These are phyloP conservation scores for Aquilaria sinensis DNA, from an alignment of 345 rosid genomes.

Conservation along the genomic window DNA sequence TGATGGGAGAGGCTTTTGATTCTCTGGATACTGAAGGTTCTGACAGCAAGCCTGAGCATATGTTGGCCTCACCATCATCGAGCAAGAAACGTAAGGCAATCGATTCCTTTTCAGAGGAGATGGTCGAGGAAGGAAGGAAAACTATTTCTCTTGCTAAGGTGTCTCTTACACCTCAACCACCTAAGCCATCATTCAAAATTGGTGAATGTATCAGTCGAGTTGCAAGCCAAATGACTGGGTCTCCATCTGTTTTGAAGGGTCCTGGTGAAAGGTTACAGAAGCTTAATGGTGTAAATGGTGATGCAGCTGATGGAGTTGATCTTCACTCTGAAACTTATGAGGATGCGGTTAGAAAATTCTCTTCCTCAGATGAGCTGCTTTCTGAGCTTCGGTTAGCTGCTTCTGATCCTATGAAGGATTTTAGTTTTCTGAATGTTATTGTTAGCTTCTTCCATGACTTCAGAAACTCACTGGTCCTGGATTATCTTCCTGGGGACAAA, in stretches of 20 bases:
- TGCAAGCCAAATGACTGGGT: conserved; percentile 88
- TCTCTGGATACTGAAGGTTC: conserved; percentile 39
- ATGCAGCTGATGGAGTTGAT: conserved; percentile 35
- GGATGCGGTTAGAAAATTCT: conserved; percentile 35
- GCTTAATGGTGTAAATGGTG: conserved; percentile 18
- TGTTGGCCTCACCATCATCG: conserved; percentile 31
- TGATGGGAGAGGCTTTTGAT: conserved; percentile 44
- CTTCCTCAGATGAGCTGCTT: conserved; percentile 59
- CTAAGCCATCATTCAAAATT: conserved; percentile 80
- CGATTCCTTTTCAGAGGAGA: conserved; percentile 44
- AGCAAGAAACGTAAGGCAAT: conserved; percentile 50
- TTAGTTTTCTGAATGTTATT: conserved; percentile 37
- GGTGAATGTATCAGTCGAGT: conserved; percentile 90
- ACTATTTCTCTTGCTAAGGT: conserved; percentile 62
- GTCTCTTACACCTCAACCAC: conserved; percentile 23
- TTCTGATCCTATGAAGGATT: conserved; percentile 44
- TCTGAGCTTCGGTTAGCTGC: conserved; percentile 66
- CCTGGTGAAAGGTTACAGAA: conserved; percentile 35
- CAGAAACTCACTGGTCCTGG: conserved; percentile 51
- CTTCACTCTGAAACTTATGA: conserved; percentile 23
- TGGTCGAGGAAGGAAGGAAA: conserved; percentile 44
- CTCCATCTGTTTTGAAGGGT: conserved; percentile 53
- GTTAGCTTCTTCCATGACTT: conserved; percentile 69
- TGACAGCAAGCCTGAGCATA: conserved; percentile 32
- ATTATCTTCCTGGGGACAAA: conserved; percentile 32